These are phyloP conservation scores for Suhomyces kunorum DNA, from an alignment of 1,139 yeast genomes.

Conservation along the genomic window DNA sequence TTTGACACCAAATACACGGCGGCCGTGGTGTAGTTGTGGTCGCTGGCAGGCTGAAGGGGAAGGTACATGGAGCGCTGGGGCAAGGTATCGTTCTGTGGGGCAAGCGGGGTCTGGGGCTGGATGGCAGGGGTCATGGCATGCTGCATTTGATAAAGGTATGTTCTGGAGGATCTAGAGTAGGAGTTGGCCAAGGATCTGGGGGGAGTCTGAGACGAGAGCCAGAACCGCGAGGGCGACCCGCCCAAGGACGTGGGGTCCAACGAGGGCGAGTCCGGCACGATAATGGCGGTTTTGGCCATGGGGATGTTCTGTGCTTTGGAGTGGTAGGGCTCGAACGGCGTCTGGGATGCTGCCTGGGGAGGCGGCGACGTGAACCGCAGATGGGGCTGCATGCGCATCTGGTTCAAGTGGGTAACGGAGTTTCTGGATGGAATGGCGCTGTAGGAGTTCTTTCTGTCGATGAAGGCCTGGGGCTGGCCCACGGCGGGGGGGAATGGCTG, in stretches of 20 bases:
- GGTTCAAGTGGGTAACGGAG: conserved; percentile 35
- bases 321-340: conserved; percentile 13
- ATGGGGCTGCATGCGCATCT: conserved; percentile 41
- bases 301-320: conserved; percentile 34
- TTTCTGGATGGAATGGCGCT: conserved; percentile 31
- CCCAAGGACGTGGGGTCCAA: conserved; percentile 54
- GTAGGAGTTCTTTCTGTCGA: conserved; percentile 27
- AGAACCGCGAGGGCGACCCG: conserved; percentile 57
- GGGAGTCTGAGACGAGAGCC: conserved; percentile 55
- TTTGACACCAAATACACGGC: conserved; percentile 7
- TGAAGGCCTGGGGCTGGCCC: conserved; percentile 14
- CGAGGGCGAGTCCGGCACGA: conserved; percentile 53
- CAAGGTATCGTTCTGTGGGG: not conserved
- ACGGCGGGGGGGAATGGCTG: conserved; percentile 8
- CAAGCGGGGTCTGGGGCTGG: not conserved
- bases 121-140: conserved; percentile 1
- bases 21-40: conserved; percentile 15
- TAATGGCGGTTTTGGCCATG: conserved; percentile 18
- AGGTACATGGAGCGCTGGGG: conserved; percentile 9
- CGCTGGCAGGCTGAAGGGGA: conserved; percentile 12
- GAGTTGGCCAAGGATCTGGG: conserved; percentile 39
- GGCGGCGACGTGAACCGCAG: conserved; percentile 35
- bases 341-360: conserved; percentile 9
- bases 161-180: conserved; percentile 20
- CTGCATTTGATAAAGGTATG: conserved; percentile 21